phyloP scores from a whole-genome alignment of 768 basidiomycete genomes.

The Russula sp. region DNA sequence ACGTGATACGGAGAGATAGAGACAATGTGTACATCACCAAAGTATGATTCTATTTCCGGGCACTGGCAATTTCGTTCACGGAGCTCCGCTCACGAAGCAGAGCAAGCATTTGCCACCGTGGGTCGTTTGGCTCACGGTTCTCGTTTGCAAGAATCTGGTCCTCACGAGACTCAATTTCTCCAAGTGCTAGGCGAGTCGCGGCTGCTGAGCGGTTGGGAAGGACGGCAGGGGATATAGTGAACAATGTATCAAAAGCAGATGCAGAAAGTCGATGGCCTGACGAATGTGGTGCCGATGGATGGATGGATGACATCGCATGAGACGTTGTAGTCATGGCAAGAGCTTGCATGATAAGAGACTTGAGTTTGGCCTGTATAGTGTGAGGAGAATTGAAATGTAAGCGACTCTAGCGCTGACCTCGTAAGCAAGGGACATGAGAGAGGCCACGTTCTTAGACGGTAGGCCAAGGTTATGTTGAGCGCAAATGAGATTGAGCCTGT shows the following conservation, averaged over 20 bases:
- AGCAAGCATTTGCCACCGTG: slow-evolving; percentile 72
- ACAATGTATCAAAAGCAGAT: slow-evolving; percentile 68
- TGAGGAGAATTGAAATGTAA: background rate
- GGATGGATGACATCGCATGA: slow-evolving; percentile 69
- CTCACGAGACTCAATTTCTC: slow-evolving; percentile 49
- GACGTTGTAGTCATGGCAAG: slow-evolving; percentile 70
- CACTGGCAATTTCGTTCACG: slow-evolving; percentile 43
- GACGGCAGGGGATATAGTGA: slow-evolving; percentile 68
- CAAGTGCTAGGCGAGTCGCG: slow-evolving; percentile 59
- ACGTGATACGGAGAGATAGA: background rate
- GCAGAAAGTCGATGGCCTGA: slow-evolving; percentile 44
- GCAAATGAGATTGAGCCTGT: slow-evolving; percentile 74
- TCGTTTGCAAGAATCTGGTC: slow-evolving; percentile 53
- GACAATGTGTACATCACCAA: background rate
- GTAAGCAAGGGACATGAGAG: slow-evolving; percentile 68
- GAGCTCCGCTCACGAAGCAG: slow-evolving; percentile 67
- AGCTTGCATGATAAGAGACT: slow-evolving; percentile 76
- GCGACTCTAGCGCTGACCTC: slow-evolving; percentile 40
- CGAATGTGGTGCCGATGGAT: slow-evolving; percentile 41
- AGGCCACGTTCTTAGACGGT: slow-evolving; percentile 56
- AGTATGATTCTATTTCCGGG: slow-evolving; percentile 32
- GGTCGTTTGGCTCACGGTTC: slow-evolving; percentile 49
- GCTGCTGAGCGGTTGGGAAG: slow-evolving; percentile 76
- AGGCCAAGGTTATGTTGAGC: slow-evolving; percentile 63
- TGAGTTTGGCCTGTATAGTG: slow-evolving; percentile 58